These are phyloP conservation scores for Phytophthora ramorum DNA, from an alignment of 352 stramenopile species.

Conservation along the genomic window DNA sequence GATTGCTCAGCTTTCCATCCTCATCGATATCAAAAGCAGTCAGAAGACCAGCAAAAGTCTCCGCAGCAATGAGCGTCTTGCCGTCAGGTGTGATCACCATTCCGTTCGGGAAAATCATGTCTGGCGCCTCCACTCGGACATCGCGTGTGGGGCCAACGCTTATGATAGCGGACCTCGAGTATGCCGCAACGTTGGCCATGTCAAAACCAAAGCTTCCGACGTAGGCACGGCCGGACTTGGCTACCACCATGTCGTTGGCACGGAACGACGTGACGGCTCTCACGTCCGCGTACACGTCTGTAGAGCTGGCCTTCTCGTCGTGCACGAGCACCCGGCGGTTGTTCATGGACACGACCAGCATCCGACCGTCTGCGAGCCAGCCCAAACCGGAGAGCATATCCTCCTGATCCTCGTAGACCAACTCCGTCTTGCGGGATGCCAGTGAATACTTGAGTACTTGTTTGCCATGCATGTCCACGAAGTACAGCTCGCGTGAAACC, in stretches of 20 bases:
- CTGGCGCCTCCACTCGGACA: conserved; percentile 51
- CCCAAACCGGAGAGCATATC: conserved; percentile 62
- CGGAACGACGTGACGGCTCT: conserved; percentile 47
- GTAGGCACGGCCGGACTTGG: conserved; percentile 44
- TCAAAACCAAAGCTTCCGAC: conserved; percentile 70
- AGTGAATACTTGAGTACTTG: conserved; percentile 60
- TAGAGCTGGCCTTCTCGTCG: conserved; percentile 31
- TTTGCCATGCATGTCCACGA: conserved; percentile 62
- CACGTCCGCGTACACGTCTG: conserved; percentile 52
- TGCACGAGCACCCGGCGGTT: conserved; percentile 48
- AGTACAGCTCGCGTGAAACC: conserved; percentile 54
- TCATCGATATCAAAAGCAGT: conserved; percentile 63
- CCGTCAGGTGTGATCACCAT: conserved; percentile 69
- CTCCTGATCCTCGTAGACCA: conserved; percentile 46
- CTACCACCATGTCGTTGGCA: conserved; percentile 69
- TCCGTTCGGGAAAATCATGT: conserved; percentile 72
- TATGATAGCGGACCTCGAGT: conserved; percentile 56
- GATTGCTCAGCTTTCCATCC: conserved; percentile 54
- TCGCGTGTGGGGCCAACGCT: conserved; percentile 44
- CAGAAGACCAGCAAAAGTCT: conserved; percentile 55
- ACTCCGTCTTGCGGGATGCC: conserved; percentile 25
- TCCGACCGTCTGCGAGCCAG: conserved; percentile 56
- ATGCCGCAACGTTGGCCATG: conserved; percentile 33
- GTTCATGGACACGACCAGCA: conserved; percentile 60
- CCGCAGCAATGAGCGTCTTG: conserved; percentile 68